phyloP scores from a whole-genome alignment of 2,329 filamentous ascomycete species.

The Phialophora expanda region DNA sequence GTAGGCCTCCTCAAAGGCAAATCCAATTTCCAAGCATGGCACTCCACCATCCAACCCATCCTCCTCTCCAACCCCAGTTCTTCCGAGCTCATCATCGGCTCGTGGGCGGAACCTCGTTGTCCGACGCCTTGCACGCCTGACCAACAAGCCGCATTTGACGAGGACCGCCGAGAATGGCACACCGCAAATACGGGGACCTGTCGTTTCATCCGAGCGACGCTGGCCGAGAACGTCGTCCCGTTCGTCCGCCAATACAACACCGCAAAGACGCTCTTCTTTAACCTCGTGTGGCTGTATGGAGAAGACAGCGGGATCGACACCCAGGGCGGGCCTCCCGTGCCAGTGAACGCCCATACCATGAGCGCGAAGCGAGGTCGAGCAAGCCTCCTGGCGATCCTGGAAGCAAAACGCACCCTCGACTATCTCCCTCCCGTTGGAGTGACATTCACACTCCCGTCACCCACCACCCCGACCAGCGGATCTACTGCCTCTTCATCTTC shows the following conservation, averaged over 20 bases:
- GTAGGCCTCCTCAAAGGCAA: conserved; percentile 26
- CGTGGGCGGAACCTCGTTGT: conserved; percentile 25
- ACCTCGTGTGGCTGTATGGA: conserved; percentile 34
- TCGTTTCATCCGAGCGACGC: conserved; percentile 31
- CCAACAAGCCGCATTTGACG: conserved; percentile 13
- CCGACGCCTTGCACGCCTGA: background rate
- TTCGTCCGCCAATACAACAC: conserved; percentile 31
- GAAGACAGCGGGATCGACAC: conserved; percentile 31
- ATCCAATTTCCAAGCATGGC: conserved; percentile 33
- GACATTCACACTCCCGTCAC: background rate
- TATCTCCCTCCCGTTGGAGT: conserved; percentile 11
- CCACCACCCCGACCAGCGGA: background rate
- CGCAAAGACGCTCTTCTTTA: conserved; percentile 31
- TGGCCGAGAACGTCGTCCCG: conserved; percentile 28
- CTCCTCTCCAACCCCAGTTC: conserved; percentile 26
- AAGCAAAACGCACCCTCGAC: conserved; percentile 15
- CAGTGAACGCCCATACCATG: conserved; percentile 6
- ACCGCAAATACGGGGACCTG: conserved; percentile 25
- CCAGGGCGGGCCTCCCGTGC: conserved; percentile 25
- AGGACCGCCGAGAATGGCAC: conserved; percentile 28
- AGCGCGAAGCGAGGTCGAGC: conserved; percentile 21
- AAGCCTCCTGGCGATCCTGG: conserved; percentile 23
- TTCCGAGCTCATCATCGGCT: conserved; percentile 28
- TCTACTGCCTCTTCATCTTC: background rate
- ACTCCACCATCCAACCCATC: conserved; percentile 27